Conservation (phyloP, 768 basidiomycete species). For the Lentinula edodes region DNA sequence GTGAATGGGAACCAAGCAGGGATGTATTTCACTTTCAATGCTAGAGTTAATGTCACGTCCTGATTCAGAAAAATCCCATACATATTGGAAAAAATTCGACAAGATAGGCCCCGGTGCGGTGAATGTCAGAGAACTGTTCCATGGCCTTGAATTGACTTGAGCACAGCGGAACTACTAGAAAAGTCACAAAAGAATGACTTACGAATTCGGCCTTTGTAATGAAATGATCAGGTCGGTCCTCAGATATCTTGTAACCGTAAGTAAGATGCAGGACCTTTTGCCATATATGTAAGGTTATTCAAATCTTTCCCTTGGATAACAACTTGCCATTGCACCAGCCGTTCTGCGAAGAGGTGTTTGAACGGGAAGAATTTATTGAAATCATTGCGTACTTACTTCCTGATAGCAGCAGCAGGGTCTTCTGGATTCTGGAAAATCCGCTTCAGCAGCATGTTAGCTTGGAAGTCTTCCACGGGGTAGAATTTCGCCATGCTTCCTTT, state of each 20-base stretch:
- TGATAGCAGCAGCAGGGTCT: slow-evolving; percentile 16
- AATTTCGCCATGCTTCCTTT: slow-evolving; percentile 15
- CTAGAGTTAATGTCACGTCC: neutral
- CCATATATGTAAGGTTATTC: neutral
- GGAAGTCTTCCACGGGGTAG: slow-evolving; percentile 25
- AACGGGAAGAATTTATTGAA: neutral
- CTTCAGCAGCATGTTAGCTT: slow-evolving; percentile 31
- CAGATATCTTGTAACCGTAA: slow-evolving; percentile 3
- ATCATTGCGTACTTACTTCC: neutral
- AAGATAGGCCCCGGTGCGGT: slow-evolving; percentile 4
- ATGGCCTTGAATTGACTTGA: neutral
- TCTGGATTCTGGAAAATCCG: slow-evolving; percentile 27
- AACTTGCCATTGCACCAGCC: slow-evolving; percentile 3
- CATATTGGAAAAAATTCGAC: slow-evolving; percentile 10
- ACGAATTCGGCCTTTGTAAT: slow-evolving; percentile 1
- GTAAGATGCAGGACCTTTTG: neutral
- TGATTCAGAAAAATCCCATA: neutral
- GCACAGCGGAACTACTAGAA: neutral
- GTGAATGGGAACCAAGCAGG: slow-evolving; percentile 31
- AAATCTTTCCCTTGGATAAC: neutral
- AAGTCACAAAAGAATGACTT: neutral
- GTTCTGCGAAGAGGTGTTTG: neutral
- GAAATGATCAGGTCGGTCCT: slow-evolving; percentile 5
- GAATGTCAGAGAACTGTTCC: neutral
- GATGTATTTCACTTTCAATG: slow-evolving; percentile 24